These are phyloP conservation scores for Taphrina confusa DNA, from an alignment of 1,139 yeast species.

Conservation along the genomic window DNA sequence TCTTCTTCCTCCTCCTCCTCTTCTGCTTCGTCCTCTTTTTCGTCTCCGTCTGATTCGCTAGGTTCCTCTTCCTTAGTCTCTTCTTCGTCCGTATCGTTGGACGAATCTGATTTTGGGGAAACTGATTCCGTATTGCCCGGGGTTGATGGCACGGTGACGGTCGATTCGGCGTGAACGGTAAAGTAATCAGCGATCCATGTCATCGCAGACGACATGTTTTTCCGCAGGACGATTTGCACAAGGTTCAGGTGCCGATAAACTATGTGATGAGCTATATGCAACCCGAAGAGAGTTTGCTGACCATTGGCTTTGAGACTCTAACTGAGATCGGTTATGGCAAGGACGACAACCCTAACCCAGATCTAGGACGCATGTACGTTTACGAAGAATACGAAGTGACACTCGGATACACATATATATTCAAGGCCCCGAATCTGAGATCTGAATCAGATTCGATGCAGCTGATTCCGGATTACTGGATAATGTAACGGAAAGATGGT, in stretches of 20 bases:
- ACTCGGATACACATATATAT: no score
- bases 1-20: conserved; percentile 48
- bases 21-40: conserved; percentile 16
- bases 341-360: conserved; percentile 11
- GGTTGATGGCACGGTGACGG: conserved; percentile 28
- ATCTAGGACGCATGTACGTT: no score
- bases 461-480: no score
- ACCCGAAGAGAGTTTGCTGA: no score
- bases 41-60: conserved; percentile 6
- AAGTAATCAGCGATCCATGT: conserved; percentile 29
- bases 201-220: conserved; percentile 24
- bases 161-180: conserved; percentile 31
- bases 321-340: no score
- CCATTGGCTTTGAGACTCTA: no score
- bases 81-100: conserved; percentile 8
- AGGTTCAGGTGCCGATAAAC: no score
- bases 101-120: conserved; percentile 15
- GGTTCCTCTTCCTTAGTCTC: not conserved
- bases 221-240: no score
- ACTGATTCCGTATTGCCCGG: conserved; percentile 31
- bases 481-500: no score
- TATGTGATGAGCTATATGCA: no score
- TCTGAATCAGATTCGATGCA: not conserved
- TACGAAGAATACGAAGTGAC: no score
- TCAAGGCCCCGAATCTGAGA: no score